Evolutionary conservation across 805 yeast genomes (phyloP), one percentile per base, ranked within the genome.

Genomic region (Myxozyma mucilagina): DNA sequence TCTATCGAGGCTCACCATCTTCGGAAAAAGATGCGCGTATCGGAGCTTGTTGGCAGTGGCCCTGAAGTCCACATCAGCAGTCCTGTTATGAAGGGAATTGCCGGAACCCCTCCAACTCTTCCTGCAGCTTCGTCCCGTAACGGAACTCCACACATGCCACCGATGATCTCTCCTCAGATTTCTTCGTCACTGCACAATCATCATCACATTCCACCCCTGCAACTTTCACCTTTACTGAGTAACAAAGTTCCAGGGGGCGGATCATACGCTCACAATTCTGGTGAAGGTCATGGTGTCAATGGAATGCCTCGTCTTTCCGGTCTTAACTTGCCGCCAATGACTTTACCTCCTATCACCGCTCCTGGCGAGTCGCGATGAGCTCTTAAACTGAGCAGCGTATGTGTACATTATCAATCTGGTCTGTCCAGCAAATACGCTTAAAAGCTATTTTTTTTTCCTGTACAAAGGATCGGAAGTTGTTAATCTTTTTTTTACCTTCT

Each of bases 1-100:
- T 45, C 48, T 14, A 20, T 29, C 16, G 62, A 58, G 10, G 51
- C 34, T 20, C 51, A 53, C 47, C 66, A 52, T 35, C 45, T 57
- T 38, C 60, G 59, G 47, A 63, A 63, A 59, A 63, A 63, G 53
- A 53, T 63, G 56, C 60, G 66, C 24, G 57, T 63, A 14, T 29
- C 63, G 11, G 63, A 61, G 24, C 53, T 61, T 20, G 62, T 57
- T 24, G 65, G 59, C 18, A 32, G 47, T 3, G 47, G 53, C 1
- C 53, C 44, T 3, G 53, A 49, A 16, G 53, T 36, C n/a, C 53
- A 44, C 14, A 48, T 32, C 14, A 39, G 47, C 41, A 47, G 51
- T 34, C 35, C 52, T 11, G 45, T 20, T 24, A 43, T 47, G 41
- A 52, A 48, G 35, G 45, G 45, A n/a, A 35, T 48, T 36, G 18